phyloP scores from a whole-genome alignment of 345 rosid genomes.

The Sonneratia caseolaris region DNA sequence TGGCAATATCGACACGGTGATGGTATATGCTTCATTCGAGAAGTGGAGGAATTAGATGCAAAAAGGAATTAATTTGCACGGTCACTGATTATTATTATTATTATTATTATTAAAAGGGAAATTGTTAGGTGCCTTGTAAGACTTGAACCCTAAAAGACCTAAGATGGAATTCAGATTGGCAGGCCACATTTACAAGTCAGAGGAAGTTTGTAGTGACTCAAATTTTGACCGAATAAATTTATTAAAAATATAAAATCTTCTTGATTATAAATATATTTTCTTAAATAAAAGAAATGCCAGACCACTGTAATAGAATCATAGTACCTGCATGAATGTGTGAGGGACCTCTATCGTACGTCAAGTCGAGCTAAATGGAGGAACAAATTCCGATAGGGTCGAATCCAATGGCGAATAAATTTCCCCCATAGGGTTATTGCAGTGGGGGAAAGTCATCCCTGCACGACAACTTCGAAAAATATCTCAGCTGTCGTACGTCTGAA shows the following conservation, averaged over 20 bases:
- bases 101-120: too few species aligned
- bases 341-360: neutral
- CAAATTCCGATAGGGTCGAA: neutral
- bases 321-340: neutral
- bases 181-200: too few species aligned
- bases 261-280: too few species aligned
- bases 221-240: too few species aligned
- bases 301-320: neutral
- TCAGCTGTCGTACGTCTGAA: neutral
- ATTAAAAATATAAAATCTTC: too few species aligned
- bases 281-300: too few species aligned
- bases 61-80: neutral
- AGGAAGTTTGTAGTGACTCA: too few species aligned
- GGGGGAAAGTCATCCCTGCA: neutral
- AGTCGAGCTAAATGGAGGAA: neutral
- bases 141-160: neutral
- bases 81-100: neutral
- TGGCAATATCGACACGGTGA: neutral
- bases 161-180: neutral
- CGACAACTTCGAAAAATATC: neutral
- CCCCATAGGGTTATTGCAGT: neutral
- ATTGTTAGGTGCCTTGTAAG: neutral
- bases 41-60: slow-evolving; percentile 1
- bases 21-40: neutral
- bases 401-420: neutral